phyloP scores from a whole-genome alignment of 805 yeast species.

The Isabelozyma pseudorhagii region DNA sequence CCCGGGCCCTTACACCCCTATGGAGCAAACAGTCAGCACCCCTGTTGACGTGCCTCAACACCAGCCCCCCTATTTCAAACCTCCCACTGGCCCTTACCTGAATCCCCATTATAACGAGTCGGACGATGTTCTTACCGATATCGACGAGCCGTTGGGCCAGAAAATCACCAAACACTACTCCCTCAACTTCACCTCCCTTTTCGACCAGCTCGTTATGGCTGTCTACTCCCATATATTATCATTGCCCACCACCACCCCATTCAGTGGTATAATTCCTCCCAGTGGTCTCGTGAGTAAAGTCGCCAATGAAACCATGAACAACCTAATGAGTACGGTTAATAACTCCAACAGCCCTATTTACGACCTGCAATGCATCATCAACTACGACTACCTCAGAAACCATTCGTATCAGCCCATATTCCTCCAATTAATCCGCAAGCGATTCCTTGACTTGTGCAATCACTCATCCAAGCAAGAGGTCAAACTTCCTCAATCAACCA shows the following conservation, averaged over 20 bases:
- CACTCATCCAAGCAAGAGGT: conserved; percentile 10
- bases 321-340: conserved; percentile 16
- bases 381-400: conserved; percentile 28
- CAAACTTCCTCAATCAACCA: conserved; percentile 22
- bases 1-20: conserved; percentile 40
- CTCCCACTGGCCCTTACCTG: conserved; percentile 16
- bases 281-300: conserved; percentile 42
- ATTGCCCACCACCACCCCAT: conserved; percentile 45
- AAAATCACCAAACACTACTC: conserved; percentile 26
- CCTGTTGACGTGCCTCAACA: conserved; percentile 30
- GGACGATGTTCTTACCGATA: conserved; percentile 41
- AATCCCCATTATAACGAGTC: conserved; percentile 35
- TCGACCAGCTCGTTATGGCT: conserved; percentile 35
- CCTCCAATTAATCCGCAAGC: conserved; percentile 38
- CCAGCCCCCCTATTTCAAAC: conserved; percentile 1
- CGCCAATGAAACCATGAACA: conserved; percentile 38
- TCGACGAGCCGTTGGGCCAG: conserved; percentile 24
- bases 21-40: conserved; percentile 40
- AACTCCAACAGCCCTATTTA: conserved; percentile 15
- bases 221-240: conserved; percentile 32
- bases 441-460: conserved; percentile 38
- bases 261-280: conserved; percentile 41
- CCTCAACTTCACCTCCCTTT: conserved; percentile 29
- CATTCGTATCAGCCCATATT: conserved; percentile 34
- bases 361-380: conserved; percentile 33